Conservation (phyloP, 495 filamentous ascomycete genomes). For the Echria macrotheca region DNA sequence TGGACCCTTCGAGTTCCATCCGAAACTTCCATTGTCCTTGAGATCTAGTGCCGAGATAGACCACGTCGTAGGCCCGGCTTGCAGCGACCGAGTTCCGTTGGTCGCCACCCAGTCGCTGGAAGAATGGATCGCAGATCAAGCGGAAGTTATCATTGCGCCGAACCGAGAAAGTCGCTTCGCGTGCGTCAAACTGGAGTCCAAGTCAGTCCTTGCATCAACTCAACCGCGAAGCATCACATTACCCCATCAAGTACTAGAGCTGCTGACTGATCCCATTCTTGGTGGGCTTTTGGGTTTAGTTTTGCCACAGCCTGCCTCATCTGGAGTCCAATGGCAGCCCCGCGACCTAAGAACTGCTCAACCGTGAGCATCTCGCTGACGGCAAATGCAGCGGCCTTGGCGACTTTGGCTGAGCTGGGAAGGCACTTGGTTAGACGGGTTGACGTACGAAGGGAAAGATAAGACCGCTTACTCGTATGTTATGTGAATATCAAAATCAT, state of each 20-base stretch:
- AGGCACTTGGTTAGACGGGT: not conserved
- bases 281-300: no score
- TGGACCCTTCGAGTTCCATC: not conserved
- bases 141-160: not conserved
- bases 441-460: not conserved
- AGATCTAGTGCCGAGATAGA: not conserved
- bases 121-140: slow-evolving; percentile 7
- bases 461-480: not conserved
- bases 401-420: not conserved
- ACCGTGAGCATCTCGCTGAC: not conserved
- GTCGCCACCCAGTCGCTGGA: not conserved
- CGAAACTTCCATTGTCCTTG: not conserved
- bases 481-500: not conserved
- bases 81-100: not conserved
- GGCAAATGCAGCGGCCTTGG: not conserved
- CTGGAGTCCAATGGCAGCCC: slow-evolving; percentile 5
- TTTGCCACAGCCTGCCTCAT: not conserved
- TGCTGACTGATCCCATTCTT: not conserved
- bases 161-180: not conserved
- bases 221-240: not conserved
- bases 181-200: not conserved
- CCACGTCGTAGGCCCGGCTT: not conserved
- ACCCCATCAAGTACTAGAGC: not conserved
- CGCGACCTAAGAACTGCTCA: slow-evolving; percentile 1
- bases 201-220: not conserved